Evolutionary conservation across 148 eudicot genomes (phyloP).

Genomic region (Rhododendron williamsianum): DNA sequence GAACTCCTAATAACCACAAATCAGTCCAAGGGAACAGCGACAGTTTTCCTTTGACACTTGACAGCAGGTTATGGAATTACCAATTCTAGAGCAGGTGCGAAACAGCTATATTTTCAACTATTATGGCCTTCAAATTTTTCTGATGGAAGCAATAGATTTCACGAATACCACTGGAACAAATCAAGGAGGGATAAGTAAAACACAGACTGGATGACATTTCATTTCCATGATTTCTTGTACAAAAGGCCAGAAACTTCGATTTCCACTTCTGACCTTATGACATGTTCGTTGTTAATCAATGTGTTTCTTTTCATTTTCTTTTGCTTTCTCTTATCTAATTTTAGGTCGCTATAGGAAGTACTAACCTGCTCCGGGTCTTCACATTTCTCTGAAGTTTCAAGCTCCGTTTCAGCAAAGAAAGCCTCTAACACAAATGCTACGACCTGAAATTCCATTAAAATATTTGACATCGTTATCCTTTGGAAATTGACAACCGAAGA

Average conservation of each 20-base stretch:
- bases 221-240: neutral
- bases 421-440: slow-evolving; percentile 97
- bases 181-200: neutral
- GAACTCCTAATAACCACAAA: neutral
- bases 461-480: neutral
- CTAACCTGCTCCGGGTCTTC: slow-evolving; percentile 39
- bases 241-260: neutral
- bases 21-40: neutral
- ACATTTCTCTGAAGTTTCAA: slow-evolving; percentile 54
- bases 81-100: neutral
- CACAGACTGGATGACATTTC: neutral
- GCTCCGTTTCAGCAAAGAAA: slow-evolving; percentile 87
- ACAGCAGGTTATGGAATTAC: neutral
- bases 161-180: neutral
- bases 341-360: neutral
- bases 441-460: slow-evolving; percentile 48
- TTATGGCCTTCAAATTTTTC: neutral
- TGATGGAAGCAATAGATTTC: neutral
- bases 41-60: neutral
- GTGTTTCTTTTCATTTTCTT: neutral
- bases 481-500: slow-evolving; percentile 2
- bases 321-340: neutral
- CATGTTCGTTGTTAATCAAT: neutral
- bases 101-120: neutral
- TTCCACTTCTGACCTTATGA: neutral